These are phyloP conservation scores for Sporothrix dimorphospora DNA, from an alignment of 2,329 filamentous ascomycete species.

Conservation along the genomic window DNA sequence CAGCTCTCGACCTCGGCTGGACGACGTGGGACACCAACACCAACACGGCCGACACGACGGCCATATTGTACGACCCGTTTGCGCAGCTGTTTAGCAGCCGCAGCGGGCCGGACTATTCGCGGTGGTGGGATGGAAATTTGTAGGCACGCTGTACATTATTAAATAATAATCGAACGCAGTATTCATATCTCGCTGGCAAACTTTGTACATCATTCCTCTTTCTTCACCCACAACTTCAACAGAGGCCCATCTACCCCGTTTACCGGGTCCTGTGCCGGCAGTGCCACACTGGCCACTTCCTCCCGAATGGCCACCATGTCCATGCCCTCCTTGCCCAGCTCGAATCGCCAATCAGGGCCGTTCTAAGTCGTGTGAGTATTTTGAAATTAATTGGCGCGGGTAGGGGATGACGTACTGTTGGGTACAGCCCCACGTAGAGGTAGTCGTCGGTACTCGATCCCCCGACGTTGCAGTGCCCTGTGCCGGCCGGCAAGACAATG, in stretches of 20 bases:
- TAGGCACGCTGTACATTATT: background rate
- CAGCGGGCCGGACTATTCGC: constrained; percentile 1
- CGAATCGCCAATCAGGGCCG: background rate
- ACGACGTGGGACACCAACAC: constrained; percentile 12
- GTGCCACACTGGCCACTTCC: background rate
- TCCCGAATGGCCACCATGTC: background rate
- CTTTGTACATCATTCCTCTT: background rate
- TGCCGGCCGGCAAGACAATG: background rate
- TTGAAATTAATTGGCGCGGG: too few relatives aligned
- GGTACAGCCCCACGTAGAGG: background rate
- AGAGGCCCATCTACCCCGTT: background rate
- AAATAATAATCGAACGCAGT: too few relatives aligned
- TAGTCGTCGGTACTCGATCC: background rate
- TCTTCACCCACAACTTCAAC: background rate
- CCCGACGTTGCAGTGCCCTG: background rate
- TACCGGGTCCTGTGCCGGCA: background rate
- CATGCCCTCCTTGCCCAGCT: background rate
- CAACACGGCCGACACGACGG: background rate
- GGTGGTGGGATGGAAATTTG: constrained; percentile 22
- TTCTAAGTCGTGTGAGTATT: too few relatives aligned
- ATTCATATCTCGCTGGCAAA: too few relatives aligned
- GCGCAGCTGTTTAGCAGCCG: constrained; percentile 12
- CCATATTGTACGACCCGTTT: constrained; percentile 22
- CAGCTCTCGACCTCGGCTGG: background rate
- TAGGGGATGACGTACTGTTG: background rate